Base-by-base conservation (phyloP, 2,329 filamentous ascomycete genomes). In the Trichoderma atroviride region DNA sequence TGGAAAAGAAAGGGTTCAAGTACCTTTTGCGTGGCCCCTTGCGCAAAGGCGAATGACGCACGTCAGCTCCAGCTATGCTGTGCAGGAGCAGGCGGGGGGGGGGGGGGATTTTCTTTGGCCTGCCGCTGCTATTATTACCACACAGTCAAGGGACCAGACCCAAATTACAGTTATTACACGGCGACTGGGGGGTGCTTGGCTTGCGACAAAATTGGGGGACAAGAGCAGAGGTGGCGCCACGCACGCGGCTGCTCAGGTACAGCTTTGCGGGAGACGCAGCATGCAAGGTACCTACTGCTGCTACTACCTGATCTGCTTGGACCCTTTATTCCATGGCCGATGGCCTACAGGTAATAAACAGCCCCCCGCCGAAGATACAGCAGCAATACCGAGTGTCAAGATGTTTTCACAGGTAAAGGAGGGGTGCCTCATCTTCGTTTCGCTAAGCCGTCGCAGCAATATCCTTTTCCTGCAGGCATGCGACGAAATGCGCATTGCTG, bases 21-120 rank as follows among this genome's bases (percentile, higher is more conserved):
- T 65, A 65, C 27, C 47, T 50, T 50, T 64, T 22, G 37, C 35
- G 58, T 9, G 16, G 63, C 52, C 62, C 63, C 53, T 66, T 66
- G 63, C 43, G 43, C 47, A 19, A 43, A 50, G 47, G 63, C 63
- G 27, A 40, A 55, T 66, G 63, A 66, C 53, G 63, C 63, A 66
- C 63, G 53, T 57, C 63, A 66, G 63, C 63, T 57, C 22, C 63
- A 35, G 53, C 47, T 50, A 50, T 22, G 47, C 47, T 13, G 63
- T 37, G 63, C 63, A 66, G 63, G 63, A 66, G 63, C 63, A 47
- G 63, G 63, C 63, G 62, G 62, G 62, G 62, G 53, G n/a, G n/a
- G 27, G 27, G 27, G 27, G 27, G 31, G 62, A 56, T 40, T 56
- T 47, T 10, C 40, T 7, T 40, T 5, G 35, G 16, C 37, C 37